Conservation (phyloP, 1,139 yeast species). For the Blastobotrys buckinghamii region DNA sequence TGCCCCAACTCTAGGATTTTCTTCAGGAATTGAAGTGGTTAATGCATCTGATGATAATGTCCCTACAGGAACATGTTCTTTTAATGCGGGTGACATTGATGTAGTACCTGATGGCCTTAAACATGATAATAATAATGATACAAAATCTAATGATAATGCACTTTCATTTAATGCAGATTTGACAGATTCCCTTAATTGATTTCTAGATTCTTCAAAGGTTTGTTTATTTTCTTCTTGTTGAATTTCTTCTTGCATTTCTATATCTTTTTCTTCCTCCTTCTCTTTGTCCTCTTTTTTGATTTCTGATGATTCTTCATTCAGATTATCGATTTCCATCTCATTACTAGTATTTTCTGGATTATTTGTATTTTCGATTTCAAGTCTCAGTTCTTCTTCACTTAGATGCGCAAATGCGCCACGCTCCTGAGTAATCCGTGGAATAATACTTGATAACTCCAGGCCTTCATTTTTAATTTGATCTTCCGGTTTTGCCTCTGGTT, state of each 20-base stretch:
- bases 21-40: conserved; percentile 28
- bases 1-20: conserved; percentile 49
- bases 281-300: background rate
- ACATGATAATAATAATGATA: conserved; percentile 75
- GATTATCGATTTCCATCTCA: conserved; percentile 19
- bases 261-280: conserved; percentile 8
- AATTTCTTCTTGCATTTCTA: conserved; percentile 16
- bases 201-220: conserved; percentile 47
- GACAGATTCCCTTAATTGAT: conserved; percentile 51
- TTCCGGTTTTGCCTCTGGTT: conserved; percentile 9
- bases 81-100: conserved; percentile 84
- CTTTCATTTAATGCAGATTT: conserved; percentile 79
- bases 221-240: conserved; percentile 30
- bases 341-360: conserved; percentile 28
- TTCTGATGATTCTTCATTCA: no score
- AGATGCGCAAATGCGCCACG: conserved; percentile 45
- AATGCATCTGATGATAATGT: conserved; percentile 62
- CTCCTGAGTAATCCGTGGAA: conserved; percentile 42
- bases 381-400: conserved; percentile 49
- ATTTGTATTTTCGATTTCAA: conserved; percentile 37
- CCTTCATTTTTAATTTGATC: conserved; percentile 6
- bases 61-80: conserved; percentile 71
- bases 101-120: conserved; percentile 74
- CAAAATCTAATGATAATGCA: conserved; percentile 79
- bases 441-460: conserved; percentile 34